Evolutionary conservation across 768 basidiomycete species (phyloP), one percentile per base, ranked within the genome.

Genomic region (Cystobasidium onofrii): DNA sequence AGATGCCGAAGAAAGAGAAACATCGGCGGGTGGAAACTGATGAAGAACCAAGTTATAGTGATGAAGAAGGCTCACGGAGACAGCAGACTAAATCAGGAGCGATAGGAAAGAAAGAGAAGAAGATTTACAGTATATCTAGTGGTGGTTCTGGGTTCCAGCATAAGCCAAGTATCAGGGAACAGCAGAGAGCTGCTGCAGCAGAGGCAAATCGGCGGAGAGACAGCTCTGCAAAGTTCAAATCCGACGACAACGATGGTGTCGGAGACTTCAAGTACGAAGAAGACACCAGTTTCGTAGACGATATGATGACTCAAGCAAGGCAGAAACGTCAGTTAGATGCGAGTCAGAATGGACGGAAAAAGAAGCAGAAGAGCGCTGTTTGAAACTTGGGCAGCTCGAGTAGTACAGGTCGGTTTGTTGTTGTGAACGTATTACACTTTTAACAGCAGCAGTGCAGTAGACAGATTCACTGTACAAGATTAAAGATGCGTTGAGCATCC

Each of bases 401-500:
- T n/a, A n/a, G n/a, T n/a, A n/a, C n/a, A n/a, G n/a, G n/a, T 43
- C 9, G 18, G 18, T 43, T 18, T 43, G 41, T 50, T 50, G 46
- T 50, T 50, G 18, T 9, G n/a, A 50, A 6, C 39, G 39, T 39
- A 39, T 39, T 15, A 39, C 7, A 6, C 15, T 39, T 6, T 15
- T 39, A 39, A 7, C 52, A 54, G n/a, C 7, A 54, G 31, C n/a
- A n/a, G n/a, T n/a, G n/a, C n/a, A n/a, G n/a, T n/a, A n/a, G n/a
- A n/a, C 23, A 63, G 25, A 12, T 31, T 29, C 41, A 57, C 27
- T n/a, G 33, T 10, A 57, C 69, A 33, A 71, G 69, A 15, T 12
- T 20, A 60, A 60, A 60, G 18, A 71, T 71, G 29, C 52, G 52
- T 1, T 71, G 15, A 34, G 34, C 25, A 46, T 71, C 69, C 36